Percentiles rank a stretch among this genome's conserved stretches.
Conservation (phyloP, 192 early-diverging fungal genomes). For the Backusella mclennaniae region DNA sequence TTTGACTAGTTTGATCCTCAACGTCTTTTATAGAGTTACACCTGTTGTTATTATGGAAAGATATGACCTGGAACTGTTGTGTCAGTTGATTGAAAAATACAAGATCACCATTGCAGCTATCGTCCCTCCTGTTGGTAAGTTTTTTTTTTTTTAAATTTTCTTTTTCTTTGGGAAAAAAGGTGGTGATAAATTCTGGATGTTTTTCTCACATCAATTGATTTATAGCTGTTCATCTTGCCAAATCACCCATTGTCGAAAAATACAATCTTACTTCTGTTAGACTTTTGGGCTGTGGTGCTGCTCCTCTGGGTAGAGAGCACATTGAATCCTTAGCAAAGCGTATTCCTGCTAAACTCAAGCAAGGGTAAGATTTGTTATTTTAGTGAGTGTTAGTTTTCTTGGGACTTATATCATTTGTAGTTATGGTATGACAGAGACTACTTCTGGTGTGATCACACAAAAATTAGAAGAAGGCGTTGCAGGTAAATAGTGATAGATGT, state of each 20-base stretch:
- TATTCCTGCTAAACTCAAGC: conserved; percentile 43
- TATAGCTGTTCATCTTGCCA: conserved; percentile 64
- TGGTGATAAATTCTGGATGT: not conserved
- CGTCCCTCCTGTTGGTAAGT: conserved; percentile 53
- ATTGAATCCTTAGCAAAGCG: conserved; percentile 44
- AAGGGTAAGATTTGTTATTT: conserved; percentile 33
- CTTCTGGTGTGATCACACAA: conserved; percentile 33
- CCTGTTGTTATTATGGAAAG: conserved; percentile 72
- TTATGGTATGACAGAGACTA: conserved; percentile 62
- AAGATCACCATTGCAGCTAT: conserved; percentile 63
- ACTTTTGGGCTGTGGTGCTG: conserved; percentile 73
- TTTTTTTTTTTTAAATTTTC: not conserved
- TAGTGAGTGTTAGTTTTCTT: not conserved
- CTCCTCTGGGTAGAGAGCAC: conserved; percentile 74
- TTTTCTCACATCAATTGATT: not conserved
- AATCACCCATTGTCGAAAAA: conserved; percentile 68
- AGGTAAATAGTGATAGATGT: not conserved
- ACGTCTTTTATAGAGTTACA: conserved; percentile 38
- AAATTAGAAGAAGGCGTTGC: not conserved
- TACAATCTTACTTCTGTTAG: conserved; percentile 69
- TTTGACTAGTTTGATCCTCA: conserved; percentile 41
- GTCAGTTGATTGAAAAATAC: conserved; percentile 67
- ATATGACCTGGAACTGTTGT: conserved; percentile 68
- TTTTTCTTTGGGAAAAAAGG: not conserved
- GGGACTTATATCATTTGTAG: not conserved